Conservation (phyloP, 2,329 filamentous ascomycete genomes). For the Sporothrix humicola region DNA sequence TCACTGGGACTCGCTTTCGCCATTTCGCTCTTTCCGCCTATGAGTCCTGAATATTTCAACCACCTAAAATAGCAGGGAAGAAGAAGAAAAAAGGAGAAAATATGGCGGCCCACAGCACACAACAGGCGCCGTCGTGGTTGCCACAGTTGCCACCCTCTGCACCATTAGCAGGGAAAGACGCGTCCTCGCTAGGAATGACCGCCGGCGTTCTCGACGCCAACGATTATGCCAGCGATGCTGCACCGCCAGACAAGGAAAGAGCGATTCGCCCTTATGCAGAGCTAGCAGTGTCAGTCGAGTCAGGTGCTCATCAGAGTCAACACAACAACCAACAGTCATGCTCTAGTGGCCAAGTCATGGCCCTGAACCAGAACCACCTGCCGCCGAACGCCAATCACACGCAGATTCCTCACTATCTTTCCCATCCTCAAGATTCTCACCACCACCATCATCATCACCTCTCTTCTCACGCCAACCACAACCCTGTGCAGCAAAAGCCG, state of each 20-base stretch:
- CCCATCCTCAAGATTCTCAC: background rate
- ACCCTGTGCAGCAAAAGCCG: background rate
- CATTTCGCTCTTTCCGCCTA: background rate
- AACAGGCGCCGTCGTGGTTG: constrained; percentile 3
- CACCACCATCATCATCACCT: background rate
- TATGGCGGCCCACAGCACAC: constrained; percentile 27
- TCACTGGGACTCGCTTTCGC: background rate
- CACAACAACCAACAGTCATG: background rate
- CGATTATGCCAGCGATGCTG: constrained; percentile 21
- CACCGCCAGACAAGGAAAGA: constrained; percentile 3
- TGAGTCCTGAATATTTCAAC: background rate
- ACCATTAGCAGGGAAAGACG: constrained; percentile 20
- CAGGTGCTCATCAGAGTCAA: constrained; percentile 7
- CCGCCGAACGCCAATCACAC: constrained; percentile 25
- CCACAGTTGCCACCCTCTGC: constrained; percentile 23
- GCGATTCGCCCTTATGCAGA: constrained; percentile 15
- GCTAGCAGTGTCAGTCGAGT: constrained; percentile 24
- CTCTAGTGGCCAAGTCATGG: background rate
- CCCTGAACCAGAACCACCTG: background rate
- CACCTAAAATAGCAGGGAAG: background rate
- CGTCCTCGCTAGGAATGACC: constrained; percentile 20
- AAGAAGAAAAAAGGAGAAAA: background rate
- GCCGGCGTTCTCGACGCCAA: background rate
- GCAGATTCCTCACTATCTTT: background rate
- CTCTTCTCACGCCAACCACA: constrained; percentile 9